Base-by-base conservation (phyloP, 768 basidiomycete species). In the Chlorophyllum brunneum region DNA sequence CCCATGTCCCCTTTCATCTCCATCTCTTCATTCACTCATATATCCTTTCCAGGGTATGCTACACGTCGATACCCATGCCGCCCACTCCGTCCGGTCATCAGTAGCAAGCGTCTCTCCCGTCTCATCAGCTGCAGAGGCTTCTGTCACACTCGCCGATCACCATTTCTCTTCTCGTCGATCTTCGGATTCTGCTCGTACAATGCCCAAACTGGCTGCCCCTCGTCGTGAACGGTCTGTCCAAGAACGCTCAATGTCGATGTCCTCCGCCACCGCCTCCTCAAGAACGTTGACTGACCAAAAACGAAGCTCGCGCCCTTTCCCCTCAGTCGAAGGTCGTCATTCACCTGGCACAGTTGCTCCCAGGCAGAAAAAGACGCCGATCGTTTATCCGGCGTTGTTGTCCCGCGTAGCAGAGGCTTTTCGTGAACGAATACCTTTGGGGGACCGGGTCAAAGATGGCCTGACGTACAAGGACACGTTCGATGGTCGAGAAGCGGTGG, bases 391-490 rank as follows among this genome's bases (percentile, higher is more conserved):
- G n/a, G 97, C 97, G 1, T 75, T 98, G 20, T 80, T 98, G 5
- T 98, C 95, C 18, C 86, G 88, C 54, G 94, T 99, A 9, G 94
- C 95, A 2, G 90, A 92, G 56, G 92, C 92, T 3, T 97, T 99
- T 73, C 86, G 85, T 44, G 81, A 88, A 54, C 86, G 92, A 39
- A 83, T 98, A 61, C 61, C 73, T 10, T 71, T 92, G 40, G 64
- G 80, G 8, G 95, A 98, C 69, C 80, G 88, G 47, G 70, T 88
- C 67, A 99, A 99, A 68, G 95, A 99, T 63, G 95, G 93, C 2
- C 79, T 99, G 58, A 92, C 92, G 4, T 99, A 98, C 73, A 92
- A 90, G 63, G 92, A 95, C 61, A 84, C 93, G 1, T 99, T 99
- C 61, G 95, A 98, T 65, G 97, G 97, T 3, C 85, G 95, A 22